These are phyloP conservation scores for Podila horticola DNA, from an alignment of 192 early-diverging fungal genomes.

Conservation along the genomic window DNA sequence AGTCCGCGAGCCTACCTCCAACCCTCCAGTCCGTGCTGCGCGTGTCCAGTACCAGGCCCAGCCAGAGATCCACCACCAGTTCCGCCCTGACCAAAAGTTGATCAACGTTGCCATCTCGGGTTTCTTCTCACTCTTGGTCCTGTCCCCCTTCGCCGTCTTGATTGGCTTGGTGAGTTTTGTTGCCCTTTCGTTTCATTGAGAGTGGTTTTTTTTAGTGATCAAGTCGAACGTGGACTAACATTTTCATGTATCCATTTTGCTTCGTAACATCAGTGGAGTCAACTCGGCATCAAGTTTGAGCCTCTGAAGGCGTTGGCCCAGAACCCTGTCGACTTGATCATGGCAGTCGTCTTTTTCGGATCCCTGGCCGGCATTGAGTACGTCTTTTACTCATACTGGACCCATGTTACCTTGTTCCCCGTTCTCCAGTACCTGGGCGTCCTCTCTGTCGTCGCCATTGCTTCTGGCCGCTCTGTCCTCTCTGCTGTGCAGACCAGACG, in stretches of 20 bases:
- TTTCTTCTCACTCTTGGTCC: conserved; percentile 47
- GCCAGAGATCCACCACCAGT: conserved; percentile 63
- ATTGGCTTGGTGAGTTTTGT: conserved; percentile 51
- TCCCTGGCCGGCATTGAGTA: conserved; percentile 58
- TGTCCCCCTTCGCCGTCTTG: conserved; percentile 57
- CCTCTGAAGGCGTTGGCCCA: conserved; percentile 27
- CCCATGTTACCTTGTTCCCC: conserved; percentile 59
- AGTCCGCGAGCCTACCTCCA: conserved; percentile 25
- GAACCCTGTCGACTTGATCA: conserved; percentile 34
- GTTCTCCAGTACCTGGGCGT: conserved; percentile 55
- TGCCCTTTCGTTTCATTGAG: not conserved
- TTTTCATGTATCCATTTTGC: not conserved
- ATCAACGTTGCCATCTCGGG: conserved; percentile 54
- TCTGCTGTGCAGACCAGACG: conserved; percentile 49
- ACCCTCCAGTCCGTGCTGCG: conserved; percentile 26
- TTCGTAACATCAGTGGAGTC: conserved; percentile 49
- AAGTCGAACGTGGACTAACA: not conserved
- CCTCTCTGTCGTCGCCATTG: conserved; percentile 49
- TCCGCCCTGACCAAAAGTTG: conserved; percentile 59
- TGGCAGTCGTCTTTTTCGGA: conserved; percentile 53
- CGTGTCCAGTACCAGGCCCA: conserved; percentile 37
- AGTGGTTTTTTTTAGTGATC: not conserved
- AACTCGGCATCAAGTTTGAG: conserved; percentile 55
- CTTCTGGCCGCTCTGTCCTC: conserved; percentile 59
- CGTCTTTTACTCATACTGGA: conserved; percentile 63